phyloP scores from a whole-genome alignment of 768 basidiomycete species.

The Lactarius quietus region DNA sequence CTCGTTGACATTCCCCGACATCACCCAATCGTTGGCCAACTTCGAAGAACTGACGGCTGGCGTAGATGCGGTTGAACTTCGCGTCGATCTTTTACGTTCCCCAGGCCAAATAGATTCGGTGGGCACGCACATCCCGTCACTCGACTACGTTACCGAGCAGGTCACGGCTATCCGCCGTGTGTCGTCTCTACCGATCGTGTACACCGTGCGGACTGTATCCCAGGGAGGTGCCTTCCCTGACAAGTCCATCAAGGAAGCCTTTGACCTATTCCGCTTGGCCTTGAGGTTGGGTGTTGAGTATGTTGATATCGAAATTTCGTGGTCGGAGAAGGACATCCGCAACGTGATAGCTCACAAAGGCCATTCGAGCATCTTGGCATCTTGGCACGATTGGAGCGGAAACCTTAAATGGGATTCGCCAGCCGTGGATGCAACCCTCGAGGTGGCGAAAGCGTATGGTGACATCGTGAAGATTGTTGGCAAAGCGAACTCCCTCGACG shows the following conservation, averaged over 20 bases:
- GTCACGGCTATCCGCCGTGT: constrained; percentile 71
- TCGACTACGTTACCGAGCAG: constrained; percentile 74
- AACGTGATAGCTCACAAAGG: constrained; percentile 63
- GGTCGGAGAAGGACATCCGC: constrained; percentile 59
- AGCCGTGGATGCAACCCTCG: constrained; percentile 64
- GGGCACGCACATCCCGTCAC: constrained; percentile 57
- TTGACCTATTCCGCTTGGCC: constrained; percentile 73
- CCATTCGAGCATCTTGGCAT: constrained; percentile 77
- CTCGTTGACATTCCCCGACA: constrained; percentile 86
- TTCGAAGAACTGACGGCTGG: constrained; percentile 77
- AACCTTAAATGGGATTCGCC: constrained; percentile 74
- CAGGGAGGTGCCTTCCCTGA: constrained; percentile 95
- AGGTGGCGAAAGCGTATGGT: constrained; percentile 59
- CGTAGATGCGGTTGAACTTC: constrained; percentile 89
- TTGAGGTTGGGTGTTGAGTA: constrained; percentile 87
- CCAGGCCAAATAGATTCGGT: constrained; percentile 44
- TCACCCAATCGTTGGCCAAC: constrained; percentile 60
- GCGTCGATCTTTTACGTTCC: constrained; percentile 81
- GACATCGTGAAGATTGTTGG: constrained; percentile 94
- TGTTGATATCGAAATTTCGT: constrained; percentile 84
- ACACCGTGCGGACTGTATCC: constrained; percentile 80
- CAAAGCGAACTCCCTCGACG: constrained; percentile 67
- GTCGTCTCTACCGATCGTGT: constrained; percentile 84
- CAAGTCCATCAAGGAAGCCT: constrained; percentile 61
- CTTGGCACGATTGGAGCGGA: constrained; percentile 95